phyloP scores from a whole-genome alignment of 495 filamentous ascomycete species.

The Tuber aestivum region DNA sequence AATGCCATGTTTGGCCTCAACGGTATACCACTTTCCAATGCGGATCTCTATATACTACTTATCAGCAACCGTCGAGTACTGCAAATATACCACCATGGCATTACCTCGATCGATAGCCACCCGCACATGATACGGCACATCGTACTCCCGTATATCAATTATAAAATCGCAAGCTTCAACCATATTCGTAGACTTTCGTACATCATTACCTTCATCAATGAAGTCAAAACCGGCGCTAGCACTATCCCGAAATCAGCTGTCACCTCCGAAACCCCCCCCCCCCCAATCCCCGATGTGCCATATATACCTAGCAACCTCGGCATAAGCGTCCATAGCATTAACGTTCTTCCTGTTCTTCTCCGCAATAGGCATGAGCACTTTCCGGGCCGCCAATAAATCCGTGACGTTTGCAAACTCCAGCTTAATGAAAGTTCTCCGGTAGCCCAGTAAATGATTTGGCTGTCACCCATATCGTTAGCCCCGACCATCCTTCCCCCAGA shows the following conservation, averaged over 20 bases:
- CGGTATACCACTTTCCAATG: slow-evolving; percentile 94
- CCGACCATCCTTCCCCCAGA: slow-evolving; percentile 5
- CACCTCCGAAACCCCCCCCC: neutral
- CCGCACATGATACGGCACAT: slow-evolving; percentile 98
- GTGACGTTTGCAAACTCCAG: slow-evolving; percentile 79
- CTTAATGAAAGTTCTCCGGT: slow-evolving; percentile 77
- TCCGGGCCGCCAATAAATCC: slow-evolving; percentile 76
- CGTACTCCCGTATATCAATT: slow-evolving; percentile 97
- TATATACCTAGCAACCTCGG: slow-evolving; percentile 76
- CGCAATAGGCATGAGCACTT: slow-evolving; percentile 78
- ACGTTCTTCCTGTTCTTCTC: slow-evolving; percentile 94
- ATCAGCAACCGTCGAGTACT: slow-evolving; percentile 2
- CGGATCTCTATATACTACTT: slow-evolving; percentile 64
- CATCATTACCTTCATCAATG: slow-evolving; percentile 86
- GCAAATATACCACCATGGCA: slow-evolving; percentile 24
- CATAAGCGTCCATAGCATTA: slow-evolving; percentile 96
- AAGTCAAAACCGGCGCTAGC: slow-evolving; percentile 86
- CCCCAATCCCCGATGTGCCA: neutral
- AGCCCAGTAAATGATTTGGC: slow-evolving; percentile 91
- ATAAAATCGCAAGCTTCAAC: slow-evolving; percentile 93
- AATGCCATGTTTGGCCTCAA: slow-evolving; percentile 86
- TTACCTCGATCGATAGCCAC: slow-evolving; percentile 91
- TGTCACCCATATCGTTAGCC: slow-evolving; percentile 11
- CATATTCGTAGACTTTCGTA: slow-evolving; percentile 69
- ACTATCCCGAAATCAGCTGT: slow-evolving; percentile 46